Base-by-base conservation (phyloP, 345 rosid species). In the Acer yangbiense region DNA sequence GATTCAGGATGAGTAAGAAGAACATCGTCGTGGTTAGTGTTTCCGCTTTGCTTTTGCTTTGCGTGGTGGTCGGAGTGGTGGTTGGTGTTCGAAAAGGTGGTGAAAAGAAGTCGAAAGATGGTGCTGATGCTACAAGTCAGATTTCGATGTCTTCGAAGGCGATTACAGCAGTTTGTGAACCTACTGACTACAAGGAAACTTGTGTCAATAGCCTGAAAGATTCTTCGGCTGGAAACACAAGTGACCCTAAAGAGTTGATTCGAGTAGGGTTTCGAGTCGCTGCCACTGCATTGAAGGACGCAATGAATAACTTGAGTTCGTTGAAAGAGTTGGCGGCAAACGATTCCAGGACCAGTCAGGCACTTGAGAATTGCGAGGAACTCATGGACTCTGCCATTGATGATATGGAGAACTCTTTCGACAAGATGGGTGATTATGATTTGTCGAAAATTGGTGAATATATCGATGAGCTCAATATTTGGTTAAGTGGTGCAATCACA, bases 401-500 rank as follows among this genome's bases (percentile, higher is more conserved):
- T 3, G 98, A 91, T 55, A 83, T 95, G 29, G 73, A 81, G 5
- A 81, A 57, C 20, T 90, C 95, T 10, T 78, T 87, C 25, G n/a
- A 82, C 17, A 74, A 81, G 10, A 67, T 93, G 20, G 85, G 86
- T 3, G 75, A 69, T 0, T 87, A 88, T 23, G 89, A 91, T 3
- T 4, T 83, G 0, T 73, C 75, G 57, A 78, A 75, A 52, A 6
- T 85, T 0, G 86, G 87, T 6, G 41, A 66, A 21, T 89, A 76
- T 70, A 55, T 86, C 1, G 86, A 86, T 11, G 88, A 92, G 78
- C 88, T 95, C 68, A 81, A 84, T 58, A 78, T 87, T 65, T 93
- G 95, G 98, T 86, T 92, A 7, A 91, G 97, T 46, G 98, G 92
- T 39, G 83, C 99, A 21, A 67, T 88, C 12, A 94, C 97, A 0